Conservation (phyloP, 768 basidiomycete genomes). For the Leccinum subgranulosum region DNA sequence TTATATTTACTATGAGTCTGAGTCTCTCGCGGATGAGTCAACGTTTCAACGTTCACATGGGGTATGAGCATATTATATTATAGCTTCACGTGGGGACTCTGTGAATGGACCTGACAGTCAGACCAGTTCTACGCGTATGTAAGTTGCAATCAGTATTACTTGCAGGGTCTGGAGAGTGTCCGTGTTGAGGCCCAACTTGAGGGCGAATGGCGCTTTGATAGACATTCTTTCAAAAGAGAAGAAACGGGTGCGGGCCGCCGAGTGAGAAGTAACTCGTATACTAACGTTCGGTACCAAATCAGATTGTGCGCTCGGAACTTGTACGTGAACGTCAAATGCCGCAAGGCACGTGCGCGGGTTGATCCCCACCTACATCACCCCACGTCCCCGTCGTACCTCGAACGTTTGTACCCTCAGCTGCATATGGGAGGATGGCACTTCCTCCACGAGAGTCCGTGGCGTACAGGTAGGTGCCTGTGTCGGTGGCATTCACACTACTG, state of each 20-base stretch:
- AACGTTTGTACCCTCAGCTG: background rate
- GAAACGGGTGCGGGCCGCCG: no score
- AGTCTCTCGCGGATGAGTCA: background rate
- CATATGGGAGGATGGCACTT: background rate
- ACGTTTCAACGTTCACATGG: background rate
- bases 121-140: background rate
- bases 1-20: background rate
- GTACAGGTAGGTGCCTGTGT: background rate
- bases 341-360: no score
- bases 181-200: background rate
- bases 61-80: background rate
- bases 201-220: background rate
- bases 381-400: background rate
- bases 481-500: background rate
- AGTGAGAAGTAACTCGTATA: no score
- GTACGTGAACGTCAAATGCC: background rate
- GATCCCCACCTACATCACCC: background rate
- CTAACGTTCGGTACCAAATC: background rate
- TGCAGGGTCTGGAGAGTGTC: background rate
- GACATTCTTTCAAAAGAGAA: background rate
- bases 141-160: background rate
- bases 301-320: background rate
- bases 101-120: background rate
- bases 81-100: background rate
- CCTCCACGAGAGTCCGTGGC: background rate